These are phyloP conservation scores for Termitomyces sp. DNA, from an alignment of 768 basidiomycete species.

Conservation along the genomic window DNA sequence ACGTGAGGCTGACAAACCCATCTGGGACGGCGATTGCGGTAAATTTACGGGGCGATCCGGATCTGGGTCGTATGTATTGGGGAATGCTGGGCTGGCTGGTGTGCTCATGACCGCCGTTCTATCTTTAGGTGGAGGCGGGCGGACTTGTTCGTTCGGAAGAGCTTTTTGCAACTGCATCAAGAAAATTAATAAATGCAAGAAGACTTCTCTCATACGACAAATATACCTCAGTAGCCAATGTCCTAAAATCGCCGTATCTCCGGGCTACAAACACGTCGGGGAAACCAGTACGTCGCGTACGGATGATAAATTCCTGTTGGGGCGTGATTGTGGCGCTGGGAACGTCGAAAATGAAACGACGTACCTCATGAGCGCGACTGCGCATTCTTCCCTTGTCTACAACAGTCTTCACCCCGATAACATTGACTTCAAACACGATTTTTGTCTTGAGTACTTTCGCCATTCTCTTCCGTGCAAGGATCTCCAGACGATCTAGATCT, in stretches of 20 bases:
- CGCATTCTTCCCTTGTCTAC: conserved; percentile 81
- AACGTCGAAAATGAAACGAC: conserved; percentile 17
- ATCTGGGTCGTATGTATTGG: conserved; percentile 10
- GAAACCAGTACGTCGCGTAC: conserved; percentile 68
- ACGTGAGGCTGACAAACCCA: conserved; percentile 31
- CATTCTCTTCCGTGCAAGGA: conserved; percentile 58
- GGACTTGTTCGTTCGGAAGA: conserved; percentile 78
- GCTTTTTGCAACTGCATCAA: conserved; percentile 70
- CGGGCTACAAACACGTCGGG: conserved; percentile 85
- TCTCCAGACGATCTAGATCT: conserved; percentile 77
- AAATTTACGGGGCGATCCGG: background rate
- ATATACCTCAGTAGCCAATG: conserved; percentile 76
- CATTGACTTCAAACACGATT: conserved; percentile 82
- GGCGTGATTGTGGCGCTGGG: conserved; percentile 7
- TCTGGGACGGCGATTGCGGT: conserved; percentile 17
- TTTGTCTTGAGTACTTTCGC: conserved; percentile 39
- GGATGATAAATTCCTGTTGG: conserved; percentile 87
- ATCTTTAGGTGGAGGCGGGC: conserved; percentile 85
- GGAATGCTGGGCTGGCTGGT: conserved; percentile 27
- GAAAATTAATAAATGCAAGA: conserved; percentile 9
- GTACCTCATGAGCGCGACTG: conserved; percentile 81
- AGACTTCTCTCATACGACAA: background rate
- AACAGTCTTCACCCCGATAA: conserved; percentile 82
- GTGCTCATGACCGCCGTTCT: conserved; percentile 61
- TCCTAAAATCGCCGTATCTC: conserved; percentile 92